A percentile compares a stretch with the other conserved stretches of the same genome.
Conservation (phyloP, 345 rosid genomes). For the Xanthoceras sorbifolium region DNA sequence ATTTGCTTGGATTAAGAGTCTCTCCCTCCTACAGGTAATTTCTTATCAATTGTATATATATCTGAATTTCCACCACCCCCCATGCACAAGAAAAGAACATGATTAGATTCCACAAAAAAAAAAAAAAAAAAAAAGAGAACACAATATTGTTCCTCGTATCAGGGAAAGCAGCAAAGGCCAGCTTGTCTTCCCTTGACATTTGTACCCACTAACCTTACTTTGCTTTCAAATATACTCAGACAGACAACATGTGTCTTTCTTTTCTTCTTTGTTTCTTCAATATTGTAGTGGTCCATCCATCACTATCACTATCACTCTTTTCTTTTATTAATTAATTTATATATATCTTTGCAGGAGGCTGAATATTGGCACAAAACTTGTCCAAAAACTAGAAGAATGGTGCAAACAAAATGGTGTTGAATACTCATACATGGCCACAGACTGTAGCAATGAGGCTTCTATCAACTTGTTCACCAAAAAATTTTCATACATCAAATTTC, state of each 20-base stretch:
- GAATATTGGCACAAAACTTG: slow-evolving; percentile 58
- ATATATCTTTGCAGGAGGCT: slow-evolving; percentile 59
- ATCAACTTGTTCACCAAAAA: slow-evolving; percentile 63
- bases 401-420: slow-evolving; percentile 61
- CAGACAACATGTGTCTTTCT: slow-evolving; percentile 6
- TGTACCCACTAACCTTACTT: slow-evolving; percentile 13
- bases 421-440: slow-evolving; percentile 75
- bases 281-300: slow-evolving; percentile 4
- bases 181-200: slow-evolving; percentile 31
- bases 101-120: slow-evolving; percentile 42
- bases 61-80: slow-evolving; percentile 13
- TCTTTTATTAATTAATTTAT: not conserved
- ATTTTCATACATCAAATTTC: slow-evolving; percentile 54
- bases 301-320: not conserved
- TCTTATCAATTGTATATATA: not conserved
- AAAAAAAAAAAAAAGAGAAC: no score
- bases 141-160: slow-evolving; percentile 42
- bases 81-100: slow-evolving; percentile 10
- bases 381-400: slow-evolving; percentile 65
- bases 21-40: slow-evolving; percentile 62
- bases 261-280: slow-evolving; percentile 8
- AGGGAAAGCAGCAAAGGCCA: slow-evolving; percentile 28
- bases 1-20: slow-evolving; percentile 72
- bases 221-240: not conserved
- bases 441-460: slow-evolving; percentile 61